A percentile compares a stretch with the other conserved stretches of the same genome.
These are phyloP conservation scores for Mycena galericulata DNA, from an alignment of 768 basidiomycete genomes.

Conservation along the genomic window DNA sequence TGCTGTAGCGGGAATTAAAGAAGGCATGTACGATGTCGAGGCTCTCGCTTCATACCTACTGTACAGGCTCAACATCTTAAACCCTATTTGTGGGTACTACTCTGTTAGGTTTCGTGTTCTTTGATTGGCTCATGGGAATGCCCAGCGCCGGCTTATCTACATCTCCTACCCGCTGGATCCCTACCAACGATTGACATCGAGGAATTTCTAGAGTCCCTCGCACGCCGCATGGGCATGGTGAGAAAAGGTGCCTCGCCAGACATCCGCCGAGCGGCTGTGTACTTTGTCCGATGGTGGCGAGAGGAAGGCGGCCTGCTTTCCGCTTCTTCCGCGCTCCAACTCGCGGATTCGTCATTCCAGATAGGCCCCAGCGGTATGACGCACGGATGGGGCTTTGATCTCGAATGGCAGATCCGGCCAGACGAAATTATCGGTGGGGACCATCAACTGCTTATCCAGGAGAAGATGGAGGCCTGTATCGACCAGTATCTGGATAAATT, in stretches of 20 bases:
- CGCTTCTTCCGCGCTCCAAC: conserved; percentile 53
- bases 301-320: conserved; percentile 73
- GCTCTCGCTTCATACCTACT: conserved; percentile 88
- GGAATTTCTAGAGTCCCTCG: conserved; percentile 78
- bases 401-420: conserved; percentile 70
- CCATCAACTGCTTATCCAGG: conserved; percentile 55
- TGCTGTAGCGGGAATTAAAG: conserved; percentile 90
- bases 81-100: conserved; percentile 71
- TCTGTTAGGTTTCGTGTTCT: conserved; percentile 12
- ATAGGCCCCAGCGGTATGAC: conserved; percentile 31
- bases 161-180: conserved; percentile 65
- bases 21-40: conserved; percentile 89
- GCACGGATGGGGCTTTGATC: conserved; percentile 90
- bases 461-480: conserved; percentile 79
- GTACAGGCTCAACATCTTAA: conserved; percentile 84
- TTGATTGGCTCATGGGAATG: not conserved
- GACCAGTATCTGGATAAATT: conserved; percentile 60
- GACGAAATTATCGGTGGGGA: conserved; percentile 40
- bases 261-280: conserved; percentile 75
- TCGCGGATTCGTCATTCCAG: conserved; percentile 32
- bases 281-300: conserved; percentile 92
- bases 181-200: conserved; percentile 70
- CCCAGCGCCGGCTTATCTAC: conserved; percentile 77
- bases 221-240: conserved; percentile 84
- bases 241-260: conserved; percentile 81